Evolutionary conservation across 169 alveolate genomes (phyloP), one percentile per base, ranked within the genome.

Genomic region (Cryptosporidium muris): DNA sequence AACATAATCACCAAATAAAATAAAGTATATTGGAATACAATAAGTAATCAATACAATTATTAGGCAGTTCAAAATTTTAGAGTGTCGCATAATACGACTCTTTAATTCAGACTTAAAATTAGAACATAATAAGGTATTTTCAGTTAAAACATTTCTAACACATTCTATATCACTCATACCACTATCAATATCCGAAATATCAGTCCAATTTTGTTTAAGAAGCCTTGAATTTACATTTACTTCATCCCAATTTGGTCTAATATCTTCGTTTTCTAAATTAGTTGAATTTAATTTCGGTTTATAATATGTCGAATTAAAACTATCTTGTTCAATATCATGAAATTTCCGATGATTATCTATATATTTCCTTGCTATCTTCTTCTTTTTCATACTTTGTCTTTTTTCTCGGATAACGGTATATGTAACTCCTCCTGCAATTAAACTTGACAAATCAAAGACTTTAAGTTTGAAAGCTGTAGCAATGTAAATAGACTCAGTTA

Each of bases 21-120:
- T 74, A 34, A 74, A 74, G 60, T 74, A 74, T 6, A 68, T 74
- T 43, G 85, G 85, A 47, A 74, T 74, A 25, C 85, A 74, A 40
- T 74, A 74, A 11, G 74, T 60, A 25, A 74, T 60, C 45, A 42
- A 36, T 34, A 74, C 64, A 2, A 74, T 34, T n/a, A 74, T 64
- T 8, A 74, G 64, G 6, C 11, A 7, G 34, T 74, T 74, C 16
- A 74, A 9, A 4, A 74, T 43, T 34, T 63, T 40, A 14, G 85
- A 74, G 14, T 74, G 85, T 58, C 54, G 37, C 6, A 74, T 9
- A 4, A 74, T 37, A 9, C 42, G 40, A 2, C 66, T 58, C 62
- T 53, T 74, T 6, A 74, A 14, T 49, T 74, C 85, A n/a, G 25
- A 48, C n/a, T 64, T 74, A 60, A 74, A 74, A 25, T 74, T 63